phyloP scores from a whole-genome alignment of 139 green algal genomes.

The Pycnococcus provasolii region DNA sequence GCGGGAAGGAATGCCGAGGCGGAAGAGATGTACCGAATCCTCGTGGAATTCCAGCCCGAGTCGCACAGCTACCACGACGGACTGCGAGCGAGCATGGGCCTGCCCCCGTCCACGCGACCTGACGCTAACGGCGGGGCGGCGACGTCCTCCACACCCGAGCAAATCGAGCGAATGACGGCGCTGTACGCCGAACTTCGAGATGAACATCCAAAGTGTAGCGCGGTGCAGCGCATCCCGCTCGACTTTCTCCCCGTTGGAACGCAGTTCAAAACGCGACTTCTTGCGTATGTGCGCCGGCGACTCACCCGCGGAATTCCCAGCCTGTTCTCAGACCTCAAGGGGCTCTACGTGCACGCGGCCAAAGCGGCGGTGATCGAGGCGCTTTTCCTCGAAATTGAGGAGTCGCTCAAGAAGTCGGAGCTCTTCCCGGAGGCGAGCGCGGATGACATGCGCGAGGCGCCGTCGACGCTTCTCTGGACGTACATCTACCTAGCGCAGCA shows the following conservation, averaged over 20 bases:
- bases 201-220: constrained; percentile 41
- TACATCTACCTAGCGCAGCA: constrained; percentile 70
- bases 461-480: constrained; percentile 50
- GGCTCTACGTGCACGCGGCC: constrained; percentile 55
- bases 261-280: neutral
- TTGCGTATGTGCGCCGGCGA: constrained; percentile 3
- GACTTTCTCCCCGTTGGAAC: constrained; percentile 60
- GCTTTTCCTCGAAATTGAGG: constrained; percentile 18
- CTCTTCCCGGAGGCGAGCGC: neutral
- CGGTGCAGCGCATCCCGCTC: constrained; percentile 63
- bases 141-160: too few relatives aligned
- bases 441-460: constrained; percentile 27
- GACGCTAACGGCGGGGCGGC: too few relatives aligned
- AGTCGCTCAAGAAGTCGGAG: constrained; percentile 9
- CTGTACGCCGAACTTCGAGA: constrained; percentile 65
- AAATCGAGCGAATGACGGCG: neutral
- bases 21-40: constrained; percentile 48
- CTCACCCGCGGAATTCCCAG: constrained; percentile 73
- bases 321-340: constrained; percentile 80
- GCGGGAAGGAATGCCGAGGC: constrained; percentile 43
- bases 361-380: constrained; percentile 37
- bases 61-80: constrained; percentile 64
- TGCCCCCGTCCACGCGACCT: constrained; percentile 13
- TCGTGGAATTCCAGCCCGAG: constrained; percentile 65
- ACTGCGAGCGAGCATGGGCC: constrained; percentile 44